Evolutionary conservation across 2,329 filamentous ascomycete genomes (phyloP), one percentile per base, ranked within the genome.

Genomic region (Exophiala viscosa): DNA sequence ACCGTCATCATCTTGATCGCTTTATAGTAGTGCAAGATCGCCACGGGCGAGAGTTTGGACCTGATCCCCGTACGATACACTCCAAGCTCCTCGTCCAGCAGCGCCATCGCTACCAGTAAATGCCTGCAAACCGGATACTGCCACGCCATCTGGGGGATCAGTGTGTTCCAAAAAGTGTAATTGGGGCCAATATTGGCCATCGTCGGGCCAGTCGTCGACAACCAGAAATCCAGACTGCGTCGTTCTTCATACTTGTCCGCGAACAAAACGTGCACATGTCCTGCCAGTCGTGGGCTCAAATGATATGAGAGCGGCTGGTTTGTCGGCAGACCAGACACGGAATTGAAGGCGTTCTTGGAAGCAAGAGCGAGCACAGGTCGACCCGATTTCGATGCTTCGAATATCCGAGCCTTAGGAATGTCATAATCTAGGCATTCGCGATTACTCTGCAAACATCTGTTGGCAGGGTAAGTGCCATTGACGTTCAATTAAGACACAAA

Each of bases 81-180:
- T n/a, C 50, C 50, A 8, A 52, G 44, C 15, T 52, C 35, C 14
- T 52, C 31, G 14, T 52, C 50, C 34, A 47, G 5, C 36, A 47
- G 36, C 15, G 50, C 36, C 15, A 31, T 35, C 5, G 50, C 50
- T 28, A 48, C 50, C 36, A 52, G 14, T 8, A 52, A 43, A 43
- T 52, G 44, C 18, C 50, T 35, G 35, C 40, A 17, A 18, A 52
- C 31, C 5, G 36, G 35, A 17, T 38, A 52, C 20, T 47, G 28
- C 43, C 43, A 52, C 11, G 50, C 50, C 43, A 35, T 42, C 10
- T 33, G 44, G 14, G 50, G 50, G 17, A 52, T 36, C 15, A 52
- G 39, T 13, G 32, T 8, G 39, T 38, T 34, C 50, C 50, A 52
- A 31, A 52, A 52, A 2, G 28, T 43, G 35, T 46, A 43, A 17